phyloP scores from a whole-genome alignment of 805 yeast genomes.

The Candida succiphila region DNA sequence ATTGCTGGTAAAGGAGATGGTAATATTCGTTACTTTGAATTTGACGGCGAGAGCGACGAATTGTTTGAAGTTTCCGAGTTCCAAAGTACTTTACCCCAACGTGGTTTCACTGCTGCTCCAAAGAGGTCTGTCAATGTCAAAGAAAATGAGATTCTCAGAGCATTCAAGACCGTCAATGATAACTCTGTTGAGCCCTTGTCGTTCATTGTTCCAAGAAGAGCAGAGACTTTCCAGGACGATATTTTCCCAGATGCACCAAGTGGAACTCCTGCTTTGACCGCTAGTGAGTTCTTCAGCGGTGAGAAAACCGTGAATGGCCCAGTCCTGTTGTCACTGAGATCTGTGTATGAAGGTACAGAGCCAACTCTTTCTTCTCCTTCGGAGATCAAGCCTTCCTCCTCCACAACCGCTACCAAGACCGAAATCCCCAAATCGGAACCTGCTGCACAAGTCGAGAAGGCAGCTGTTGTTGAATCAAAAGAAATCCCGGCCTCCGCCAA shows the following conservation, averaged over 20 bases:
- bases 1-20: conserved; percentile 98
- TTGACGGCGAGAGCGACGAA: conserved; percentile 55
- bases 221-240: conserved; percentile 88
- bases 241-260: conserved; percentile 91
- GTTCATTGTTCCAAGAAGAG: conserved; percentile 86
- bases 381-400: conserved; percentile 8
- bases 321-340: conserved; percentile 61
- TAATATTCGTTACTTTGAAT: conserved; percentile 89
- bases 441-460: conserved; percentile 3
- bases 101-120: conserved; percentile 91
- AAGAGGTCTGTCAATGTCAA: conserved; percentile 67
- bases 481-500: no score
- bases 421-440: conserved; percentile 8
- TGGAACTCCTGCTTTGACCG: conserved; percentile 62
- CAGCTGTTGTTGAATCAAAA: conserved; percentile 1
- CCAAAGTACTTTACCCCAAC: conserved; percentile 84
- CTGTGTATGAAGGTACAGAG: conserved; percentile 66
- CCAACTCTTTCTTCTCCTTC: conserved; percentile 32
- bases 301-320: conserved; percentile 81
- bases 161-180: conserved; percentile 85
- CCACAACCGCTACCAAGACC: conserved; percentile 6
- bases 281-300: conserved; percentile 75
- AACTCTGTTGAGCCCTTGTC: conserved; percentile 81
- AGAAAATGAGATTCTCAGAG: conserved; percentile 76
- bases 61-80: conserved; percentile 81